Evolutionary conservation across 129 eudicot species (phyloP).

Genomic region (Silybum marianum): DNA sequence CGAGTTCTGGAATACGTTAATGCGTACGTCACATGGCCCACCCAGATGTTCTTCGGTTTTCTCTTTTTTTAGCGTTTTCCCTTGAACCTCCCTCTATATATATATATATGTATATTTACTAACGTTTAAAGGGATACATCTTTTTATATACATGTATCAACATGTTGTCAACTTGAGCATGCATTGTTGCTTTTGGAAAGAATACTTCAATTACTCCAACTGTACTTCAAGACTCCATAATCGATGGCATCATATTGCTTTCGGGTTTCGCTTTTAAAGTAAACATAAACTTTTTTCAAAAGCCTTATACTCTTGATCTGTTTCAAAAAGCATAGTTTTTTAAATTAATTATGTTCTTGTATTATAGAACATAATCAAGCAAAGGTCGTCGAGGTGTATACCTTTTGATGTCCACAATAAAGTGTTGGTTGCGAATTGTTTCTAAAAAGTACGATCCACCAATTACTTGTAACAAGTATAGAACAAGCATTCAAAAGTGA

Average conservation of each 20-base stretch:
- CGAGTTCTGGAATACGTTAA: too few relatives aligned
- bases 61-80: too few relatives aligned
- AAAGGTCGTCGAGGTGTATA: neutral
- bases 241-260: neutral
- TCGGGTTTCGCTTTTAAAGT: neutral
- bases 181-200: conserved; percentile 9
- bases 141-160: neutral
- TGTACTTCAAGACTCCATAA: neutral
- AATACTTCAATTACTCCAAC: neutral
- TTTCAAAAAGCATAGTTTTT: neutral
- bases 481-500: neutral
- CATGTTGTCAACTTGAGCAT: conserved; percentile 31
- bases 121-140: neutral
- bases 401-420: neutral
- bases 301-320: neutral
- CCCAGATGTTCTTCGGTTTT: too few relatives aligned
- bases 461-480: neutral
- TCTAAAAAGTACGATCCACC: neutral
- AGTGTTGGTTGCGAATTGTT: neutral
- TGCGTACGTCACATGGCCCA: too few relatives aligned
- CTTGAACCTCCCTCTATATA: too few relatives aligned
- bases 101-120: neutral
- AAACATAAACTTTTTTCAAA: neutral
- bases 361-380: neutral
- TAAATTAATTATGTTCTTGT: neutral